A percentile compares a stretch with the other conserved stretches of the same genome.
phyloP scores from a whole-genome alignment of 1,139 yeast species.

The Nakaseomyces sp. region DNA sequence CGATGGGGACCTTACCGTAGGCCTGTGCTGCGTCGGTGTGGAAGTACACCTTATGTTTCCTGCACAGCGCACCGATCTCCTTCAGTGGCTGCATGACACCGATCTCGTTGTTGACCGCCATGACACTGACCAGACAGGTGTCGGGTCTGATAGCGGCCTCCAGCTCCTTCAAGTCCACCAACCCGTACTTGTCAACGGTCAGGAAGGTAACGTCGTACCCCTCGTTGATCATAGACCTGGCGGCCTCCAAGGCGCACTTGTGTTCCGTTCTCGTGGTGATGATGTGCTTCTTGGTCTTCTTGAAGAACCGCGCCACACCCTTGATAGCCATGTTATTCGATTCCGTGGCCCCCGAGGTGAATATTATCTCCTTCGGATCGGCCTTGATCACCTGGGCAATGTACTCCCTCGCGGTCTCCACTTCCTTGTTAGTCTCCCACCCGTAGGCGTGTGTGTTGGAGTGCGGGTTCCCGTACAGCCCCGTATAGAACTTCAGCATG shows the following conservation, averaged over 20 bases:
- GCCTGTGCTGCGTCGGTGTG: conserved; percentile 99
- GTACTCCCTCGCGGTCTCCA: conserved; percentile 75
- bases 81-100: conserved; percentile 96
- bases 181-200: conserved; percentile 75
- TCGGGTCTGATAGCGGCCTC: conserved; percentile 83
- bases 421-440: conserved; percentile 95
- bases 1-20: conserved; percentile 84
- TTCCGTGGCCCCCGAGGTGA: conserved; percentile 98
- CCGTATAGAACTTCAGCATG: conserved; percentile 88
- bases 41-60: conserved; percentile 81
- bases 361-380: conserved; percentile 92
- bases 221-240: conserved; percentile 90
- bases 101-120: conserved; percentile 97
- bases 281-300: conserved; percentile 81
- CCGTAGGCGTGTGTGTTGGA: conserved; percentile 97
- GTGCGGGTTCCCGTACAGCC: conserved; percentile 94
- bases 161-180: conserved; percentile 66
- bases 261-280: conserved; percentile 97
- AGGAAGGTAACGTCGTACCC: conserved; percentile 94
- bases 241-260: conserved; percentile 93
- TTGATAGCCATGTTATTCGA: conserved; percentile 89
- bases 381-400: conserved; percentile 82
- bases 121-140: conserved; percentile 82
- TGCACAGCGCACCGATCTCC: conserved; percentile 85
- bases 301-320: conserved; percentile 92